Conservation (phyloP, 1,139 yeast species). For the Hyphopichia burtonii region DNA sequence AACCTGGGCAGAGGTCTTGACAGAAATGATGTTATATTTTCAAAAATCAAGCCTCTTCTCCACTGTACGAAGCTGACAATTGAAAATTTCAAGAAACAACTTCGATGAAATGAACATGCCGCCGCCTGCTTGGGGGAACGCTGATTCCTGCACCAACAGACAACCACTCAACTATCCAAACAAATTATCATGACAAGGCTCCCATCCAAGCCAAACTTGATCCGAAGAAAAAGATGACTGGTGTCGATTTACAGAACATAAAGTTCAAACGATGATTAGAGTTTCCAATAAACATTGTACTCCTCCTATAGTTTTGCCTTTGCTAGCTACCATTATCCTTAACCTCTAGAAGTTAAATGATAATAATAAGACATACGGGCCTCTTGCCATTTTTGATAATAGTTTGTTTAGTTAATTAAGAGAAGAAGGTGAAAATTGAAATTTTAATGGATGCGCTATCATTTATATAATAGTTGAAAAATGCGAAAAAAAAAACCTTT, state of each 20-base stretch:
- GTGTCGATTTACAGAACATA: constrained; percentile 16
- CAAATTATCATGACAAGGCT: constrained; percentile 31
- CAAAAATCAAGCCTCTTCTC: too few relatives aligned
- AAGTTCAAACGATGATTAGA: constrained; percentile 1
- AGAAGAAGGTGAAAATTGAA: constrained; percentile 5
- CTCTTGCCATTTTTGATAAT: constrained; percentile 78
- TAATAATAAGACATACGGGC: constrained; percentile 65
- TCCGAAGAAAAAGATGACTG: constrained; percentile 13
- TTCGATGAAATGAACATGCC: too few relatives aligned
- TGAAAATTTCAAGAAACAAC: too few relatives aligned
- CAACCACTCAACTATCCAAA: constrained; percentile 4
- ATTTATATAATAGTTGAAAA: constrained; percentile 5
- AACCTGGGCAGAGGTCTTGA: too few relatives aligned
- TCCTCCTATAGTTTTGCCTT: constrained; percentile 2
- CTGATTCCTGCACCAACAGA: background rate
- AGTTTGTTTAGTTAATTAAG: constrained; percentile 16
- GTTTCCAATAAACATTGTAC: constrained; percentile 3
- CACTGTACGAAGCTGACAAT: too few relatives aligned
- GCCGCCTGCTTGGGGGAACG: background rate
- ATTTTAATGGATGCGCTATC: constrained; percentile 1
- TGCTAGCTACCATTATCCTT: constrained; percentile 2
- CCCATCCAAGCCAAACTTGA: constrained; percentile 17
- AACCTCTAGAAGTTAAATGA: background rate
- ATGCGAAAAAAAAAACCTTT: background rate
- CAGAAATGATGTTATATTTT: too few relatives aligned